phyloP scores from a whole-genome alignment of 106 monocot species.

The Phalaenopsis equestris region DNA sequence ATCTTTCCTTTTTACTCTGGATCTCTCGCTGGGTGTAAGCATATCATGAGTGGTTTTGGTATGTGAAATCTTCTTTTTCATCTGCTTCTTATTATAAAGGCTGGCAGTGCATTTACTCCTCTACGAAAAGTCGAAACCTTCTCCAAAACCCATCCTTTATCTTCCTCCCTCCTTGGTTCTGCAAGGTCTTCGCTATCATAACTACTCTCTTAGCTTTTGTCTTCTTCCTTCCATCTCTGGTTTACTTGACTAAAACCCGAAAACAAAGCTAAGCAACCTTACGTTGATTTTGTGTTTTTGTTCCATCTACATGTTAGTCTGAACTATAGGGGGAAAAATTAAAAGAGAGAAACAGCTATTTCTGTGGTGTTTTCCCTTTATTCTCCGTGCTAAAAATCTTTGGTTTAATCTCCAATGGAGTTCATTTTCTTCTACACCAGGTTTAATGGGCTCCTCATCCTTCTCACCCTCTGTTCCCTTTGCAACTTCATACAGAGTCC shows the following conservation, averaged over 20 bases:
- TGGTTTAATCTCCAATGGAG: constrained; percentile 1
- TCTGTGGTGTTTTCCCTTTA: background rate
- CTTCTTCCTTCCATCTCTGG: background rate
- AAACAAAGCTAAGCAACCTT: too few relatives aligned
- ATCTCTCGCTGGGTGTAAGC: background rate
- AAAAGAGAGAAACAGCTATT: background rate
- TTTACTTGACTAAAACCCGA: too few relatives aligned
- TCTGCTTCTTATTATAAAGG: background rate
- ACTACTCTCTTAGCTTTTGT: background rate
- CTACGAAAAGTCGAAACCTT: background rate
- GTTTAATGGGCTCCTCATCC: constrained; percentile 3
- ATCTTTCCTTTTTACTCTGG: background rate
- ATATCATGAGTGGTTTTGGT: background rate
- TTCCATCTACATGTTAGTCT: background rate
- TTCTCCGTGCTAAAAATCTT: background rate
- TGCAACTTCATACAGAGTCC: constrained; percentile 58
- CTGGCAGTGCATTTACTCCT: background rate
- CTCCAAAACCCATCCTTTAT: background rate
- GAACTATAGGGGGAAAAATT: background rate
- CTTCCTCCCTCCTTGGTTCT: background rate
- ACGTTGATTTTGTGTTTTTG: background rate
- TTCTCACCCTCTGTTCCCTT: constrained; percentile 29
- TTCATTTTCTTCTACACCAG: background rate
- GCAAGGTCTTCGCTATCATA: background rate
- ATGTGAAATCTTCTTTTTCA: background rate